These are phyloP conservation scores for Fusarium annulatum DNA, from an alignment of 2,329 filamentous ascomycete species.

Conservation along the genomic window DNA sequence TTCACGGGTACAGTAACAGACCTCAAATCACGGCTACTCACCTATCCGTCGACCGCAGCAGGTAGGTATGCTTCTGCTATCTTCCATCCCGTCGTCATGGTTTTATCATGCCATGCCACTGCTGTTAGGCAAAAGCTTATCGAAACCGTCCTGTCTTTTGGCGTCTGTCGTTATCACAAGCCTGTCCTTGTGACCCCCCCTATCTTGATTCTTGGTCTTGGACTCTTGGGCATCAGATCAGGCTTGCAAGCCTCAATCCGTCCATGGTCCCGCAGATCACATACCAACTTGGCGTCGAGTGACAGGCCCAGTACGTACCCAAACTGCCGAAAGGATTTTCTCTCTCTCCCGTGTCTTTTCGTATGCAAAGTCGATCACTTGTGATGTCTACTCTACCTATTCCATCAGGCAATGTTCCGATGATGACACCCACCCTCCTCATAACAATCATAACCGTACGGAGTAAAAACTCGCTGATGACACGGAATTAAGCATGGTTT, in stretches of 20 bases:
- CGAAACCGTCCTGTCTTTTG: not conserved
- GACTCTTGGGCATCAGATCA: conserved; percentile 9
- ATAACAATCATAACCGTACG: too few relatives aligned
- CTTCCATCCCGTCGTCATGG: conserved; percentile 13
- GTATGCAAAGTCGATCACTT: not conserved
- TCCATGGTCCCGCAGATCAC: conserved; percentile 6
- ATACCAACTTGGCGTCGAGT: not conserved
- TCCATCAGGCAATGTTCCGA: not conserved
- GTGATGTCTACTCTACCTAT: not conserved
- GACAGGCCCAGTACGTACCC: conserved; percentile 4
- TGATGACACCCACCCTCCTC: not conserved
- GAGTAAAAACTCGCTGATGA: not conserved
- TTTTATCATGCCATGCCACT: conserved; percentile 4
- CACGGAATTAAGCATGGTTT: not conserved
- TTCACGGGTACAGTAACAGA: not conserved
- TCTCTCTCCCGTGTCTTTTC: not conserved
- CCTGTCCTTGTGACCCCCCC: conserved; percentile 14
- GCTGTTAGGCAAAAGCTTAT: conserved; percentile 27
- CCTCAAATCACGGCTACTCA: not conserved
- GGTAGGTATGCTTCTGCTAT: not conserved
- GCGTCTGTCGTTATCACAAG: conserved; percentile 8
- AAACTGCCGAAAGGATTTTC: conserved; percentile 21
- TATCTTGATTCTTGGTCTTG: not conserved
- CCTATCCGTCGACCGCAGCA: not conserved
- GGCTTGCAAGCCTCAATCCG: conserved; percentile 3